Conservation (phyloP, 139 green algal species). For the Picochlorum sp. region DNA sequence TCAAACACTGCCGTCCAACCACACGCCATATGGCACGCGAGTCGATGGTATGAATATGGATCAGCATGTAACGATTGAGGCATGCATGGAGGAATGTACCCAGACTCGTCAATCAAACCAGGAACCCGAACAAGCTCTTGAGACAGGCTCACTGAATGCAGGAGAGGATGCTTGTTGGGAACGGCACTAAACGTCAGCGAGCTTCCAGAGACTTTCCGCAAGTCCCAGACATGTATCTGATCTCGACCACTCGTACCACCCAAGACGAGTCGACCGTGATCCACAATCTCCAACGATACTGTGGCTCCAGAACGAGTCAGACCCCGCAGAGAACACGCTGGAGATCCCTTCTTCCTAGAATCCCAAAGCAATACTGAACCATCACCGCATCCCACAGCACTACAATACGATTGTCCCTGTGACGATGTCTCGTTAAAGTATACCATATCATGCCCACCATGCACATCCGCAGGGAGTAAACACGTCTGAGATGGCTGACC, state of each 20-base stretch:
- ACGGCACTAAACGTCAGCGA: slow-evolving; percentile 5
- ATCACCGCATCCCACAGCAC: background rate
- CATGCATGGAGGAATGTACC: slow-evolving; percentile 9
- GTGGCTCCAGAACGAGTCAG: slow-evolving; percentile 8
- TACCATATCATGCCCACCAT: background rate
- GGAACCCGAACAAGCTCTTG: slow-evolving; percentile 14
- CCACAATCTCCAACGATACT: background rate
- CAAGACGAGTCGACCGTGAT: slow-evolving; percentile 8
- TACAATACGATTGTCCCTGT: background rate
- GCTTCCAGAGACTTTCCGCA: slow-evolving; percentile 13
- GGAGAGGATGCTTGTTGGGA: slow-evolving; percentile 23
- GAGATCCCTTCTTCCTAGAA: background rate
- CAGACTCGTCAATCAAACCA: slow-evolving; percentile 15
- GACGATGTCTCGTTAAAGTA: slow-evolving; percentile 1
- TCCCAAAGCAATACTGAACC: slow-evolving; percentile 9
- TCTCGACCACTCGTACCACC: slow-evolving; percentile 13
- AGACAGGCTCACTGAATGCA: slow-evolving; percentile 13
- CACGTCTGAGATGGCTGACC: background rate
- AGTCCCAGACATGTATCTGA: slow-evolving; percentile 24
- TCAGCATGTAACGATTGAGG: slow-evolving; percentile 24
- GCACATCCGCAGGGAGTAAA: background rate
- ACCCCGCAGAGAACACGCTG: background rate
- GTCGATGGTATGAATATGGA: slow-evolving; percentile 8
- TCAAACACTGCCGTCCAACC: slow-evolving; percentile 27
- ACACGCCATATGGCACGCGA: slow-evolving; percentile 27